A percentile compares a stretch with the other conserved stretches of the same genome.
These are phyloP conservation scores for Ceratorhiza oryzae-sativae DNA, from an alignment of 1,284 basidiomycete genomes.

Conservation along the genomic window DNA sequence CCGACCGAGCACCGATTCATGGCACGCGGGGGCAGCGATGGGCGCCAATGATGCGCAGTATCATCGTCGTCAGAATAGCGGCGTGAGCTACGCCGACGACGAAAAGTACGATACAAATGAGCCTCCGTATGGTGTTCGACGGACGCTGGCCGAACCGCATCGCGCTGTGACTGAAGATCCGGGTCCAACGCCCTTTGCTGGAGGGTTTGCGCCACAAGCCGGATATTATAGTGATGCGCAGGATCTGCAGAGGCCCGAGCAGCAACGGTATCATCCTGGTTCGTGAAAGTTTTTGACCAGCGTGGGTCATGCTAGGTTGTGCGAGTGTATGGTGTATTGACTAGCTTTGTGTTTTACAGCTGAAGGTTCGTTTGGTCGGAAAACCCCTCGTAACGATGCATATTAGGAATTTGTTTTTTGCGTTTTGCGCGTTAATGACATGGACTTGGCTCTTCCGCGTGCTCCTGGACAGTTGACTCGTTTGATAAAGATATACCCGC, in stretches of 20 bases:
- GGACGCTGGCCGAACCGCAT: slow-evolving; percentile 27
- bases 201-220: slow-evolving; percentile 3
- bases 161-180: slow-evolving; percentile 45
- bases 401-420: slow-evolving; percentile 16
- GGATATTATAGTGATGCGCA: slow-evolving; percentile 10
- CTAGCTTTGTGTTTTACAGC: slow-evolving; percentile 50
- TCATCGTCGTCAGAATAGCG: slow-evolving; percentile 39
- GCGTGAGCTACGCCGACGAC: slow-evolving; percentile 27
- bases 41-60: slow-evolving; percentile 42
- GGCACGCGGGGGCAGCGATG: slow-evolving; percentile 42
- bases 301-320: slow-evolving; percentile 42
- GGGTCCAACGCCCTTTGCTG: slow-evolving; percentile 53
- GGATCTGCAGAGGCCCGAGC: slow-evolving; percentile 50
- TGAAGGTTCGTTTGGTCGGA: slow-evolving; percentile 61
- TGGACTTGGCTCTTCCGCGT: slow-evolving; percentile 26
- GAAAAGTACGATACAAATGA: slow-evolving; percentile 34
- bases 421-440: slow-evolving; percentile 15
- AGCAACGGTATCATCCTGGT: slow-evolving; percentile 61
- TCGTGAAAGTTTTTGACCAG: slow-evolving; percentile 49
- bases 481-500: slow-evolving; percentile 32
- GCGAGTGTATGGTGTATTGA: not conserved
- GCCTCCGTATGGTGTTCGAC: slow-evolving; percentile 39
- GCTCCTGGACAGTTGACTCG: slow-evolving; percentile 18
- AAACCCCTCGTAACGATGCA: slow-evolving; percentile 54
- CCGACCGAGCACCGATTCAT: slow-evolving; percentile 52